Evolutionary conservation across 2,329 filamentous ascomycete species (phyloP), one percentile per base, ranked within the genome.

Genomic region (Daldinia eschscholtzii): DNA sequence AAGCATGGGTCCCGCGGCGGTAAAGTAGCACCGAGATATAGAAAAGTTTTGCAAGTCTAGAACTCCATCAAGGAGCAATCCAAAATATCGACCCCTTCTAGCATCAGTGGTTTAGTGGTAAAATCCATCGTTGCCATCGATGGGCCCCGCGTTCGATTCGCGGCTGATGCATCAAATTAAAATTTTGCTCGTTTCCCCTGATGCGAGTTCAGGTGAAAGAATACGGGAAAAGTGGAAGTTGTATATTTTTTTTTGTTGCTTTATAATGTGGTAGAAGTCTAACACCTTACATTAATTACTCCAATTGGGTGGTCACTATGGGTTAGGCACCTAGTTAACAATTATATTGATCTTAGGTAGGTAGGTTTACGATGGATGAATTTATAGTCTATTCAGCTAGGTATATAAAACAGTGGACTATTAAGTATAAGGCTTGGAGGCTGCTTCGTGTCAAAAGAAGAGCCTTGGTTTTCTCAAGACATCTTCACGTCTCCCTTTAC

Each of bases 91-190:
- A 23, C 20, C 6, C 6, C 33, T 23, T 23, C 20, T 23, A 67
- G 77, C 77, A 79, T 76, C 77, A 82, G 81, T 84, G 82, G 82
- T 83, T 83, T 83, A 84, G 81, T 83, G 82, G 82, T 84, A 84
- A 83, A 83, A 84, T 84, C 81, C 81, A 82, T 84, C 82, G 82
- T 84, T 84, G 82, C 82, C 82, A 84, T 84, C 81, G 82, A 84
- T 82, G 81, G 81, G 82, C 81, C 80, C 81, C 81, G 80, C 75
- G 81, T 82, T 82, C 80, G 80, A 82, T 82, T 82, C 81, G 74
- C 79, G 80, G 80, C 78, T 80, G 75, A 77, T 80, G 79, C 79
- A 80, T 26, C 46, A 18, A 23, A 23, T 52, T 18, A 48, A 3
- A 13, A 28, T 48, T 48, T 48, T 48, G 44, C 44, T 15, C 1